Evolutionary conservation across 2,329 filamentous ascomycete species (phyloP), one percentile per base, ranked within the genome.

Genomic region (Pseudofabraea citricarpa): DNA sequence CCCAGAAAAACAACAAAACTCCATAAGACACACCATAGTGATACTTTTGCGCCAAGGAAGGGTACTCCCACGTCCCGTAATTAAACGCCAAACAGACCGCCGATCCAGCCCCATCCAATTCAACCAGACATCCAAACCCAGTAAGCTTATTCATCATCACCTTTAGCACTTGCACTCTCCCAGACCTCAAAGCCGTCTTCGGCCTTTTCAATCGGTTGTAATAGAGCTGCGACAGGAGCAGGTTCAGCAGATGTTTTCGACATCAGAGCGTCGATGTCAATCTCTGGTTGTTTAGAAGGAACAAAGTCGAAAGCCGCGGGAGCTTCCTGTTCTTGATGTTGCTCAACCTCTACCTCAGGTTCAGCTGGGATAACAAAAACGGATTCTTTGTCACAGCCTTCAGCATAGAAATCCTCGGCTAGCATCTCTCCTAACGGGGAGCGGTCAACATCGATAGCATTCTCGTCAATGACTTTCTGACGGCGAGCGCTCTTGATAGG

Each of bases 91-190:
- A n/a, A n/a, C n/a, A n/a, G n/a, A n/a, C n/a, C n/a, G n/a, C n/a
- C n/a, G n/a, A n/a, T n/a, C n/a, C n/a, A n/a, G n/a, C n/a, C n/a
- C n/a, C n/a, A n/a, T n/a, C n/a, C n/a, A n/a, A n/a, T n/a, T n/a
- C n/a, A n/a, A n/a, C n/a, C n/a, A n/a, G n/a, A n/a, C n/a, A n/a
- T n/a, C n/a, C n/a, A n/a, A n/a, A n/a, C n/a, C n/a, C n/a, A n/a
- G n/a, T n/a, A n/a, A n/a, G n/a, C n/a, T n/a, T n/a, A n/a, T n/a
- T n/a, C n/a, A 7, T 58, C 55, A 31, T 56, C 81, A 37, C 79
- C 83, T 51, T 79, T 77, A 20, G 75, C 73, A 61, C 80, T 85
- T 20, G 72, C 74, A 57, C 81, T 86, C 63, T 87, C 83, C 82
- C 83, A 87, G 13, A 87, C 71, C 54, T 85, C 80, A 55, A 87